Percentiles rank a stretch among this genome's conserved stretches.
Conservation (phyloP, 306 rosid species). For the Sicyos edulis region DNA sequence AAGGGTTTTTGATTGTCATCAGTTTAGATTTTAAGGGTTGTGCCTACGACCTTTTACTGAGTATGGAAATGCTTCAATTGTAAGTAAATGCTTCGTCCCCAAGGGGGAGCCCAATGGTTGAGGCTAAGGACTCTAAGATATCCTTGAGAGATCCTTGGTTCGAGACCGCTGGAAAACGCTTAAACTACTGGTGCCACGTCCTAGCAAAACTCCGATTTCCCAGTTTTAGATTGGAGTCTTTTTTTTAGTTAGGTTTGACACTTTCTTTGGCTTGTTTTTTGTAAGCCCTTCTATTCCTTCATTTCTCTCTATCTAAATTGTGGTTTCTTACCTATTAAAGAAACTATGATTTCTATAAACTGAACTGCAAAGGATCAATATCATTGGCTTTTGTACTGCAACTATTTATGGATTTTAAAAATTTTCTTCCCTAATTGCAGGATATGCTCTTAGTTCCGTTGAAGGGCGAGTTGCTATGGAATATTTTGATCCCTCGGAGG, state of each 20-base stretch:
- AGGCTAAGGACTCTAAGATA: too few relatives aligned
- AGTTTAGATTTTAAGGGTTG: background rate
- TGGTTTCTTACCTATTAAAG: background rate
- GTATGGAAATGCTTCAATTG: too few relatives aligned
- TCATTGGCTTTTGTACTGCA: background rate
- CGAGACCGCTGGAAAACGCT: too few relatives aligned
- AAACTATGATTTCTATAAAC: background rate
- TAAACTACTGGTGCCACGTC: too few relatives aligned
- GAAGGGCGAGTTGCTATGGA: conserved; percentile 99
- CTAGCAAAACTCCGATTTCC: too few relatives aligned
- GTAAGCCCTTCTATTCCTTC: background rate
- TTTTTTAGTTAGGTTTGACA: background rate
- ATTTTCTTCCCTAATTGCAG: conserved; percentile 37
- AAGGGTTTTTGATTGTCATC: background rate
- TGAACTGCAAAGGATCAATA: background rate
- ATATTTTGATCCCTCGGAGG: conserved; percentile 85
- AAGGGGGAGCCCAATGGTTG: too few relatives aligned
- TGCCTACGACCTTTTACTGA: background rate
- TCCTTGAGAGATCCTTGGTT: too few relatives aligned
- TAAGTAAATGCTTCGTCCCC: background rate
- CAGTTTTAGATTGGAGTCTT: background rate
- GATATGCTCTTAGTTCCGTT: conserved; percentile 98
- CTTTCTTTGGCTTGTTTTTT: too few relatives aligned
- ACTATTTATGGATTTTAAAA: background rate
- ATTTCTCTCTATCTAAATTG: background rate